Evolutionary conservation across 208 protist species (phyloP), one percentile per base, ranked within the genome.

Genomic region (Angomonas ambiguus): DNA sequence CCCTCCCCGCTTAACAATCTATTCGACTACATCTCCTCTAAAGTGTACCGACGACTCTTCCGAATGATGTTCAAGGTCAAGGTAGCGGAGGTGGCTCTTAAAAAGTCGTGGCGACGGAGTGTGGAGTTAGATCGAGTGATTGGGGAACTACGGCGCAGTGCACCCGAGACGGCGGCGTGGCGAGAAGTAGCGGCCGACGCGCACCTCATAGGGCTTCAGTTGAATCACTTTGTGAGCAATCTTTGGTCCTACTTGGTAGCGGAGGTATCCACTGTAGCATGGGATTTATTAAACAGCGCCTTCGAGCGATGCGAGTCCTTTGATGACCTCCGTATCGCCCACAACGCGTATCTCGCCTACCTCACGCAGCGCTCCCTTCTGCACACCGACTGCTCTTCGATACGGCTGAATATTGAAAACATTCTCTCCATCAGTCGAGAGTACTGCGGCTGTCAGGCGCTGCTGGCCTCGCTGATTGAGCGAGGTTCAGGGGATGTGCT

Each of bases 201-300:
- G 2, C 83, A 85, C 34, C 69, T 84, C 18, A 61, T 89, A 8
- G 83, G 83, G n/a, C 65, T 89, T 25, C 83, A 89, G 62, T 62
- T 89, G 42, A 89, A 89, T 53, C 83, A 89, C 57, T 89, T 83
- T 69, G 80, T 89, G 8, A 75, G 71, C 18, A 89, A 89, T 68
- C 66, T 89, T 51, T 85, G 79, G 80, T 89, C 83, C 16, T 89
- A 89, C 67, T 62, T 89, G n/a, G 76, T 85, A 16, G 53, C 83
- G 0, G 83, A 89, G 32, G 83, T 85, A 60, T 89, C 69, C 59
- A 79, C 79, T 27, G 79, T 85, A 5, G 79, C 83, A 30, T 82
- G 77, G 71, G 83, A 85, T 32, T 35, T 81, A 42, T 70, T 89
- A 1, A 72, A 68, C 62, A 72, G 71, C 48, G 79, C 79, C 33